phyloP scores from a whole-genome alignment of 345 rosid genomes.

The Psidium friedrichsthalianum region DNA sequence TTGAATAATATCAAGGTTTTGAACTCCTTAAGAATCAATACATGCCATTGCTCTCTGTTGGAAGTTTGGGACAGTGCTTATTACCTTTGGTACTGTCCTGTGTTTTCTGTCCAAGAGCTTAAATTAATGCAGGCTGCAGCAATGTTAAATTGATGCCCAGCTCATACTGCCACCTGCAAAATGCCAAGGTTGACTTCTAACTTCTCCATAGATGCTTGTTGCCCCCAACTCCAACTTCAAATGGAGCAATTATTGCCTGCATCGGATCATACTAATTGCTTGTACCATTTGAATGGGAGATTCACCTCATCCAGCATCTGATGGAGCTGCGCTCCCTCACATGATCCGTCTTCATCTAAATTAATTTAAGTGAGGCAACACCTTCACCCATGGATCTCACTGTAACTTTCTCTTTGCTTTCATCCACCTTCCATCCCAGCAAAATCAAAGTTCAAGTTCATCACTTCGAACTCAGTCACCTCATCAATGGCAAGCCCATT shows the following conservation, averaged over 20 bases:
- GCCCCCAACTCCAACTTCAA: background rate
- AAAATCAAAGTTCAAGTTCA: background rate
- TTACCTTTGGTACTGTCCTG: background rate
- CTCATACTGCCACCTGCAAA: constrained; percentile 77
- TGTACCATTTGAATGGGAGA: background rate
- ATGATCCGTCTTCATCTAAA: background rate
- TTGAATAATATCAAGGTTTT: background rate
- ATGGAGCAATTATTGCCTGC: background rate
- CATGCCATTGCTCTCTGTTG: background rate
- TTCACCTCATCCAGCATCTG: background rate
- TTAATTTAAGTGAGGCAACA: background rate
- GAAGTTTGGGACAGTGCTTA: background rate
- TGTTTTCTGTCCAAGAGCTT: background rate
- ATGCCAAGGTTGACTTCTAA: constrained; percentile 21
- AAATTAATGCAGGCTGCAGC: constrained; percentile 64
- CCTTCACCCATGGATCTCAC: background rate
- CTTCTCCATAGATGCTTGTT: background rate
- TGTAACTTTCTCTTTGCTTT: background rate
- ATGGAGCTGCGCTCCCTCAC: background rate
- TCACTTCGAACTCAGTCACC: background rate
- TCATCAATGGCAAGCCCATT: background rate
- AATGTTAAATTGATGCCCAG: constrained; percentile 76
- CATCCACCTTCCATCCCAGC: background rate
- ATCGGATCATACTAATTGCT: background rate
- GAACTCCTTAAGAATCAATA: background rate